Evolutionary conservation across 805 yeast genomes (phyloP).

Genomic region (Sporopachydermia lactativora): DNA sequence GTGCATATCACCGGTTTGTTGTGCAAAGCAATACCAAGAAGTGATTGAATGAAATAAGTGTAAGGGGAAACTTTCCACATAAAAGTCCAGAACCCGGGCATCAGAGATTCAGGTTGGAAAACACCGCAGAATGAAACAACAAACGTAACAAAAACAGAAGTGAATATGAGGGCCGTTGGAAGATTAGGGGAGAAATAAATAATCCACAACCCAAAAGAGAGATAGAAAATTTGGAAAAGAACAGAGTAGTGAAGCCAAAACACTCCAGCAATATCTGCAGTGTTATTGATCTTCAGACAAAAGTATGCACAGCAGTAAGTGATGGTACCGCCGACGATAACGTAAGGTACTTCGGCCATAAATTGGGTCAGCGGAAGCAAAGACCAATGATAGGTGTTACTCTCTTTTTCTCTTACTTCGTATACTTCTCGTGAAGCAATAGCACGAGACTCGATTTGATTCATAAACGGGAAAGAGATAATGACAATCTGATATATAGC

Average conservation of each 20-base stretch:
- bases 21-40: constrained; percentile 32
- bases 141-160: constrained; percentile 23
- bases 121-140: constrained; percentile 25
- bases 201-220: constrained; percentile 5
- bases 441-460: constrained; percentile 50
- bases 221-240: constrained; percentile 14
- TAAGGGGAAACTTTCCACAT: constrained; percentile 28
- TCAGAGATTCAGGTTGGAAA: constrained; percentile 22
- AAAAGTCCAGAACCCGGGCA: constrained; percentile 32
- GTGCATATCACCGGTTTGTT: constrained; percentile 37
- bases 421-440: constrained; percentile 43
- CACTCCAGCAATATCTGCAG: constrained; percentile 33
- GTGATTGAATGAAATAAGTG: constrained; percentile 25
- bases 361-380: constrained; percentile 38
- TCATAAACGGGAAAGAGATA: constrained; percentile 39
- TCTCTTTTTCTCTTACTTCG: constrained; percentile 57
- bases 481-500: constrained; percentile 45
- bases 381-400: constrained; percentile 66
- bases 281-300: constrained; percentile 28
- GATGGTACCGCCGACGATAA: constrained; percentile 32
- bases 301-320: constrained; percentile 40
- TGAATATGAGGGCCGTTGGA: constrained; percentile 36
- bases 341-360: constrained; percentile 48
- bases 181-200: constrained; percentile 38
- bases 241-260: neutral